Base-by-base conservation (phyloP, 441 rosid species). In the Arabidopsis hybrid region DNA sequence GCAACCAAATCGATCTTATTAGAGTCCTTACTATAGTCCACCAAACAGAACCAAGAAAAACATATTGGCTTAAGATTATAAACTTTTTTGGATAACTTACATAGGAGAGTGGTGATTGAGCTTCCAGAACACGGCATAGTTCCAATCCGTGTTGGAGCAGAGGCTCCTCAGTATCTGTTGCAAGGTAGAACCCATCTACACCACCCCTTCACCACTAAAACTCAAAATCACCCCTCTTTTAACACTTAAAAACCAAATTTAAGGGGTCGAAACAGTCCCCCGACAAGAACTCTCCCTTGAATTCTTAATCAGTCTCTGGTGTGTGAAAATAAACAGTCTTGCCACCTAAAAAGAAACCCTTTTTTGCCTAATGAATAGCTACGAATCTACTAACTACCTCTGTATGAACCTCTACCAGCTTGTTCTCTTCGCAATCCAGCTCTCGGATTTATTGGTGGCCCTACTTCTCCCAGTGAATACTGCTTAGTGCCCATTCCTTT, bases 341-440 rank as follows among this genome's bases (percentile, higher is more conserved):
- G 8, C 49, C 17, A 58, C 50, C 79, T 79, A 39, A 73, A 81
- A 9, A 8, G 3, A 65, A 31, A 39, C 46, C 62, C 58, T 17
- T 8, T 51, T 43, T 60, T 7, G 45, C 46, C 39, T 56, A 59
- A 26, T 16, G 64, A 65, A 42, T 49, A 63, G 12, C 14, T 32
- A 73, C 76, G 71, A 17, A 50, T 58, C 67, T 74, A 80, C 92
- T 95, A 95, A 77, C 99, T 92, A 70, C 96, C 99, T 79, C 97
- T 86, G 79, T 92, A 92, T 29, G 97, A 92, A 51, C 99, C 97
- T 91, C 99, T 79, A 47, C 99, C 97, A 10, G 99, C 97, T 77
- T 95, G 99, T 58, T 95, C 88, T 67, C 93, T 89, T 85, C 95
- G 81, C 73, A 95, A 84, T 73, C 96, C 98, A 13, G 97, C 97